Percentiles rank a stretch among this genome's conserved stretches.
Conservation (phyloP, 1,284 basidiomycete species). For the Violaceomyces palustris region DNA sequence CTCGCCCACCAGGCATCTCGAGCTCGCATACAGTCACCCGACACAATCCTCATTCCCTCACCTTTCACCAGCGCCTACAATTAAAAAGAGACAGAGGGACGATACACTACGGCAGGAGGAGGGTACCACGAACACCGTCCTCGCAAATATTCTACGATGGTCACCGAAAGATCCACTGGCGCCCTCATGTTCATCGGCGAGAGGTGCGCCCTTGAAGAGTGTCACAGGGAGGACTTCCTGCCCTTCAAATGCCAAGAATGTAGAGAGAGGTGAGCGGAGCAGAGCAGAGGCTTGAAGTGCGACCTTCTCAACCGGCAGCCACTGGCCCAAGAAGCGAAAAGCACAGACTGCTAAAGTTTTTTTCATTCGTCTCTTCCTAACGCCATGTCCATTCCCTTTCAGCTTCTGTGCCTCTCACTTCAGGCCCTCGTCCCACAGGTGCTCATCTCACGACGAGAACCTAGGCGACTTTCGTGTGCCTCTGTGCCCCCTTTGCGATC, state of each 20-base stretch:
- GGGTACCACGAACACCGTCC: too few species aligned
- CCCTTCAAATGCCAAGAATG: slow-evolving; percentile 45
- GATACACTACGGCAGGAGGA: too few species aligned
- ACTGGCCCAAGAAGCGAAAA: too few species aligned
- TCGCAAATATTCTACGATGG: too few species aligned
- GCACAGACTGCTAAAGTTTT: too few species aligned
- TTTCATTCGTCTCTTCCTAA: background rate
- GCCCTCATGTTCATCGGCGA: slow-evolving; percentile 47
- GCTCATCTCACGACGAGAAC: slow-evolving; percentile 8
- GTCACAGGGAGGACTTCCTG: slow-evolving; percentile 42
- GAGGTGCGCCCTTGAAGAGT: slow-evolving; percentile 31
- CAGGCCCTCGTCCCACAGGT: slow-evolving; percentile 23
- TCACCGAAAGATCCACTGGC: slow-evolving; percentile 29
- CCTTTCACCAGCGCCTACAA: too few species aligned
- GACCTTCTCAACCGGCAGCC: too few species aligned
- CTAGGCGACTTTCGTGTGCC: slow-evolving; percentile 33
- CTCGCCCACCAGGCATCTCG: too few species aligned
- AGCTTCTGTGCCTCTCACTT: slow-evolving; percentile 37
- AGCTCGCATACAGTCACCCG: too few species aligned
- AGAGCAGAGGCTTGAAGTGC: background rate
- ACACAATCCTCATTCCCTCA: too few species aligned
- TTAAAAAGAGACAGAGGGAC: too few species aligned
- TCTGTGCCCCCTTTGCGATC: slow-evolving; percentile 41
- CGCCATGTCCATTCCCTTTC: background rate
- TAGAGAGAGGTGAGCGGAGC: slow-evolving; percentile 11